phyloP scores from a whole-genome alignment of 1,284 basidiomycete genomes.

The Acaromyces ingoldii region DNA sequence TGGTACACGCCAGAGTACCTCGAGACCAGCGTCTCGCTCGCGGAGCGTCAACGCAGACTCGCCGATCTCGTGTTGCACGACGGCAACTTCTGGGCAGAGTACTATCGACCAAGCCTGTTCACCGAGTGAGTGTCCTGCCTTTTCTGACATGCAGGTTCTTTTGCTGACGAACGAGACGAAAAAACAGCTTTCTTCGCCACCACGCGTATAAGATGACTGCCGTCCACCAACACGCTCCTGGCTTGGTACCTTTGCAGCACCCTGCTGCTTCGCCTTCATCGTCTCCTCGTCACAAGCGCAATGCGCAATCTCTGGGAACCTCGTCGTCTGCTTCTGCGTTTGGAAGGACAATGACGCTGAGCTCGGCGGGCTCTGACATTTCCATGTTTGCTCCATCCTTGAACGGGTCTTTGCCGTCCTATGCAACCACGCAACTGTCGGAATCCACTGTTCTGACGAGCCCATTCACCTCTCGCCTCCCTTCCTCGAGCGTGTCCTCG shows the following conservation, averaged over 20 bases:
- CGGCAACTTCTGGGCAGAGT: slow-evolving; percentile 46
- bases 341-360: neutral
- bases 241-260: no score
- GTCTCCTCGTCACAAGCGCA: neutral
- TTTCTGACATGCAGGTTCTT: neutral
- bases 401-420: no score
- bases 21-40: slow-evolving; percentile 15
- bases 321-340: neutral
- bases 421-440: neutral
- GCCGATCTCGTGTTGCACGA: slow-evolving; percentile 35
- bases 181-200: slow-evolving; percentile 41
- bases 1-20: slow-evolving; percentile 38
- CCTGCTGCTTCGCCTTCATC: no score
- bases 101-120: slow-evolving; percentile 48
- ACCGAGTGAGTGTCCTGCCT: slow-evolving; percentile 27
- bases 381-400: no score
- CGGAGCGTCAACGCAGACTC: slow-evolving; percentile 25
- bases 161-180: no score
- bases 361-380: no score
- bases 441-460: slow-evolving; percentile 4
- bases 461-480: slow-evolving; percentile 10
- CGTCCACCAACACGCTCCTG: slow-evolving; percentile 29
- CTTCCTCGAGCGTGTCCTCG: slow-evolving; percentile 3
- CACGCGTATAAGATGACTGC: slow-evolving; percentile 52
- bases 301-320: no score